Evolutionary conservation across 2,329 filamentous ascomycete genomes (phyloP).

Genomic region (Botryotinia globosa): DNA sequence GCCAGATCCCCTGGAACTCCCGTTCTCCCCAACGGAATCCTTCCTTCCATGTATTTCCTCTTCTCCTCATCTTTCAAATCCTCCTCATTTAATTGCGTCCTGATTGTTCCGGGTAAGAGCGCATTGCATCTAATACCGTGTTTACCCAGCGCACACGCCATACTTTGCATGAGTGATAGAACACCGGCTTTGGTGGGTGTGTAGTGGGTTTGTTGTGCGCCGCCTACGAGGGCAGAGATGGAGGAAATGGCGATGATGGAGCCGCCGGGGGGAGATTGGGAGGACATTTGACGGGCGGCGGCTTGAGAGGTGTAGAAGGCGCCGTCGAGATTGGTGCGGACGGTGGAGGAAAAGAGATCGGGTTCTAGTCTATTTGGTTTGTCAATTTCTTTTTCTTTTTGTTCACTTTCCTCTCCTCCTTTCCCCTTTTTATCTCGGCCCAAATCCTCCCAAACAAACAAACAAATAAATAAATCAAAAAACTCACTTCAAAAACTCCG

Average conservation of each 20-base stretch:
- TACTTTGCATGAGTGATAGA: conserved; percentile 77
- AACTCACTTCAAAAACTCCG: conserved; percentile 71
- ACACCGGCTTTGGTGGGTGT: conserved; percentile 87
- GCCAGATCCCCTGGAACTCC: conserved; percentile 72
- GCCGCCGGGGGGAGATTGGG: conserved; percentile 58
- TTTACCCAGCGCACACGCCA: conserved; percentile 73
- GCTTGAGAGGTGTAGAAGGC: conserved; percentile 88
- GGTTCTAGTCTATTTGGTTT: conserved; percentile 53
- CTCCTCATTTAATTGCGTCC: conserved; percentile 80
- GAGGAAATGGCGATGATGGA: conserved; percentile 76
- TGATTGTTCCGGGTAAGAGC: conserved; percentile 76
- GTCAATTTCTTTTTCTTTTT: conserved; percentile 3
- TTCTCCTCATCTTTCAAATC: conserved; percentile 73
- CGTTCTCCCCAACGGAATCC: conserved; percentile 76
- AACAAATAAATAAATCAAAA: background rate
- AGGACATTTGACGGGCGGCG: conserved; percentile 77
- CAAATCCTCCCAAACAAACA: background rate
- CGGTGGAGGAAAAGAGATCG: conserved; percentile 67
- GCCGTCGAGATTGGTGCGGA: conserved; percentile 79
- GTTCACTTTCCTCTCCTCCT: background rate
- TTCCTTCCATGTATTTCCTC: conserved; percentile 72
- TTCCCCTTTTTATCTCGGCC: too few relatives aligned
- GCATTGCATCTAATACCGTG: conserved; percentile 81
- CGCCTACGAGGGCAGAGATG: conserved; percentile 74
- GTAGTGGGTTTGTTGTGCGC: conserved; percentile 77